These are phyloP conservation scores for Aspergillus quadrilineatus DNA, from an alignment of 2,329 filamentous ascomycete genomes.

Conservation along the genomic window DNA sequence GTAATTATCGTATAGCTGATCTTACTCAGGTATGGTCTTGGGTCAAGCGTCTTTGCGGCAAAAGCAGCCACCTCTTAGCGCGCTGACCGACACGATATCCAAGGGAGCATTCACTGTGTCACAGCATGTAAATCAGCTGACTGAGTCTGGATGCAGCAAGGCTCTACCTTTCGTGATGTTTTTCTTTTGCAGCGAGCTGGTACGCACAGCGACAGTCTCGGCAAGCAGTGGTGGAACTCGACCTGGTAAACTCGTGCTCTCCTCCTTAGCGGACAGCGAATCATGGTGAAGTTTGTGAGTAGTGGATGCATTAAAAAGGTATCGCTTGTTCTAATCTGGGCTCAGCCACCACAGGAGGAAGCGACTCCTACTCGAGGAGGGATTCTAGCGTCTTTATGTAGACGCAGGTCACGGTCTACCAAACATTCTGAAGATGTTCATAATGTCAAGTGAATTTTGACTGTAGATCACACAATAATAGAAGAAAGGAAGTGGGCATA, in stretches of 20 bases:
- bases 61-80: neutral
- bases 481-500: neutral
- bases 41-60: constrained; percentile 13
- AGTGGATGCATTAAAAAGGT: neutral
- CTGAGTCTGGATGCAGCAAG: neutral
- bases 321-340: neutral
- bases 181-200: neutral
- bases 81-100: neutral
- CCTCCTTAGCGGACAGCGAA: constrained; percentile 6
- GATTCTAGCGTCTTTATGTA: neutral
- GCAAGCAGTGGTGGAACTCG: constrained; percentile 9
- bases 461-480: no score
- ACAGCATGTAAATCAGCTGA: neutral
- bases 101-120: neutral
- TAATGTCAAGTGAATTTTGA: no score
- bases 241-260: constrained; percentile 4
- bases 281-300: constrained; percentile 4
- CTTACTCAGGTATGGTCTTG: constrained; percentile 9
- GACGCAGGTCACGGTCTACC: neutral
- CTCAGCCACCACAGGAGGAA: constrained; percentile 4
- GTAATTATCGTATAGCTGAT: constrained; percentile 4
- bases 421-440: neutral
- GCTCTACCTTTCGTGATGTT: neutral
- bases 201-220: constrained; percentile 3
- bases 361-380: neutral